Percentiles rank a stretch among this genome's conserved stretches.
phyloP scores from a whole-genome alignment of 2,329 filamentous ascomycete genomes.

The Colletotrichum sp. region DNA sequence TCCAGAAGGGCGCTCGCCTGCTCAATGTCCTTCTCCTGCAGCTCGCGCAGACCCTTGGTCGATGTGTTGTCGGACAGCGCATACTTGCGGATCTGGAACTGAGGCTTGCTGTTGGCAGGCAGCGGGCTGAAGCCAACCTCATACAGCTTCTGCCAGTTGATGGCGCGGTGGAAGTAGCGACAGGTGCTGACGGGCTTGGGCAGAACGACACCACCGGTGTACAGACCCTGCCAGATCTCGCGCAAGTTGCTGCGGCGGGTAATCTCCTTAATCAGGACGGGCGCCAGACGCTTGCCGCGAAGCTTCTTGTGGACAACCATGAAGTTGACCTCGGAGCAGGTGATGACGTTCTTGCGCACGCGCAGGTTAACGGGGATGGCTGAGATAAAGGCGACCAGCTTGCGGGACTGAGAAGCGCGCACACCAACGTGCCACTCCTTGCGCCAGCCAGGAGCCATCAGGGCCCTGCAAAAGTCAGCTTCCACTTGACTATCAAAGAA shows the following conservation, averaged over 20 bases:
- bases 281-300: slow-evolving; percentile 87
- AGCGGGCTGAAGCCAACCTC: slow-evolving; percentile 94
- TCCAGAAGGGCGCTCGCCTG: slow-evolving; percentile 76
- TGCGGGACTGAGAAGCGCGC: slow-evolving; percentile 80
- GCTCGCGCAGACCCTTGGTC: slow-evolving; percentile 77
- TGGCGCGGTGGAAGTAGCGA: slow-evolving; percentile 90
- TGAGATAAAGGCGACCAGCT: slow-evolving; percentile 94
- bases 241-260: slow-evolving; percentile 88
- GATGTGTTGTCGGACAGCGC: slow-evolving; percentile 76
- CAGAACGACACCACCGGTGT: slow-evolving; percentile 90
- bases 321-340: slow-evolving; percentile 95
- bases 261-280: slow-evolving; percentile 96
- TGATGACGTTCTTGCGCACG: slow-evolving; percentile 76
- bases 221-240: slow-evolving; percentile 92
- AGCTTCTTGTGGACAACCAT: slow-evolving; percentile 98
- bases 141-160: slow-evolving; percentile 96
- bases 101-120: slow-evolving; percentile 81
- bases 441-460: slow-evolving; percentile 93
- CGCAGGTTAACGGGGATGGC: slow-evolving; percentile 86
- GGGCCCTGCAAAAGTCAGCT: slow-evolving; percentile 65
- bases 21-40: slow-evolving; percentile 80
- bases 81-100: slow-evolving; percentile 86
- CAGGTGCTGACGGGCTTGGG: slow-evolving; percentile 93
- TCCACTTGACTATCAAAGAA: background rate
- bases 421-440: slow-evolving; percentile 96